Percentiles rank a stretch among this genome's conserved stretches.
phyloP scores from a whole-genome alignment of 163 green algal species.

The Coccomyxa subellipsoidea region DNA sequence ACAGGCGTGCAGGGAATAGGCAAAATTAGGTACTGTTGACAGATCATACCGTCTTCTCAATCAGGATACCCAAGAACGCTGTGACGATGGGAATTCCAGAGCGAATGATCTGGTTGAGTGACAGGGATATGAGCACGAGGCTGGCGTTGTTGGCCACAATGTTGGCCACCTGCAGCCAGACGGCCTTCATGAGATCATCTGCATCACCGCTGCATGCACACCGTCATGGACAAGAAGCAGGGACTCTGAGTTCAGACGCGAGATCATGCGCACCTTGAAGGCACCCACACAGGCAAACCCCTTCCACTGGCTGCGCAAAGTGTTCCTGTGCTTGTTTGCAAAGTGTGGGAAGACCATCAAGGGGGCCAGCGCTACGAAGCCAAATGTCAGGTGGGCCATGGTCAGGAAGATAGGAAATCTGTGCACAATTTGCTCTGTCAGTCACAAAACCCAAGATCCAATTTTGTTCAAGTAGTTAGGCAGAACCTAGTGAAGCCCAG shows the following conservation, averaged over 20 bases:
- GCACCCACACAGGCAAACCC: neutral
- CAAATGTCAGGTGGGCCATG: neutral
- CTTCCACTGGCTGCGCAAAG: neutral
- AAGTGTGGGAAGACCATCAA: neutral
- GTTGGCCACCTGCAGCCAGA: constrained; percentile 9
- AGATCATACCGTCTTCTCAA: neutral
- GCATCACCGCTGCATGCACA: neutral
- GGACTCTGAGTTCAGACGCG: neutral
- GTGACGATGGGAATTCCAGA: constrained; percentile 7
- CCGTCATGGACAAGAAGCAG: neutral
- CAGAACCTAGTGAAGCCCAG: neutral
- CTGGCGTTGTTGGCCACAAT: constrained; percentile 10
- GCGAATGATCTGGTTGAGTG: constrained; percentile 11
- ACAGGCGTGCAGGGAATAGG: neutral
- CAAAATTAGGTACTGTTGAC: neutral
- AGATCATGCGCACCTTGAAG: constrained; percentile 1
- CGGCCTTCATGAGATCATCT: neutral
- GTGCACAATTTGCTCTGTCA: neutral
- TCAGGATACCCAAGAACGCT: neutral
- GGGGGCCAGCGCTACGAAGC: constrained; percentile 4
- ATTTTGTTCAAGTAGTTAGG: neutral
- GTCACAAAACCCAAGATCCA: neutral
- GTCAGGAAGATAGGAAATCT: constrained; percentile 12
- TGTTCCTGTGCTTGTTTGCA: neutral
- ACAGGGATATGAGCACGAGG: constrained; percentile 5